Percentiles rank a stretch among this genome's conserved stretches.
These are phyloP conservation scores for Vicia villosa DNA, from an alignment of 306 rosid species.

Conservation along the genomic window DNA sequence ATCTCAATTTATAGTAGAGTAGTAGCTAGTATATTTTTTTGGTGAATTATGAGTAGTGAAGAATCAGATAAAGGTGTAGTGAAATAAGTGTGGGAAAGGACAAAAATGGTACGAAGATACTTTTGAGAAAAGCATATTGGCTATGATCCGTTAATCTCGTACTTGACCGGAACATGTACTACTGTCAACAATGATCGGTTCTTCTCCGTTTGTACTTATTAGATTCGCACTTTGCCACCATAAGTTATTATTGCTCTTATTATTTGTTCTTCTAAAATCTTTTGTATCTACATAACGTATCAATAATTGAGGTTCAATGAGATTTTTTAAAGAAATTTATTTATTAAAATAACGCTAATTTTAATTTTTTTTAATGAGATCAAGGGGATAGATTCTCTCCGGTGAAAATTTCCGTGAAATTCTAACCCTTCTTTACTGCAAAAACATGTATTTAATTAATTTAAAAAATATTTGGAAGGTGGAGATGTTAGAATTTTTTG, in stretches of 20 bases:
- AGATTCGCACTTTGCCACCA: background rate
- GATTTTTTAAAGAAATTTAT: no score
- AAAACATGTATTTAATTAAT: no score
- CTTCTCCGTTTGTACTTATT: background rate
- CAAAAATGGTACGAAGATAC: background rate
- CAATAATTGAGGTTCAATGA: background rate
- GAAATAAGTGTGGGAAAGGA: background rate
- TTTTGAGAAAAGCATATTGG: background rate
- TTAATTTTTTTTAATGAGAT: no score
- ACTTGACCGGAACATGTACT: background rate
- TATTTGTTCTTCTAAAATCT: background rate
- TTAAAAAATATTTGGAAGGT: no score
- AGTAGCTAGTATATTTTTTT: background rate
- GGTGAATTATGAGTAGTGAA: background rate
- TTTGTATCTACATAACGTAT: background rate
- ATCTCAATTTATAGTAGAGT: slow-evolving; percentile 34
- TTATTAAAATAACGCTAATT: no score
- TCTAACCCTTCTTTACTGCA: no score
- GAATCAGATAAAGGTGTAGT: background rate
- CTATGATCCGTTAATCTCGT: background rate
- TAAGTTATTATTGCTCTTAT: background rate
- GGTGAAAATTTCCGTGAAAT: no score
- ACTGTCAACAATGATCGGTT: background rate
- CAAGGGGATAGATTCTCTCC: no score
- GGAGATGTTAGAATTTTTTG: no score